Evolutionary conservation across 352 stramenopile species (phyloP).

Genomic region (Aphanomyces euteiches): DNA sequence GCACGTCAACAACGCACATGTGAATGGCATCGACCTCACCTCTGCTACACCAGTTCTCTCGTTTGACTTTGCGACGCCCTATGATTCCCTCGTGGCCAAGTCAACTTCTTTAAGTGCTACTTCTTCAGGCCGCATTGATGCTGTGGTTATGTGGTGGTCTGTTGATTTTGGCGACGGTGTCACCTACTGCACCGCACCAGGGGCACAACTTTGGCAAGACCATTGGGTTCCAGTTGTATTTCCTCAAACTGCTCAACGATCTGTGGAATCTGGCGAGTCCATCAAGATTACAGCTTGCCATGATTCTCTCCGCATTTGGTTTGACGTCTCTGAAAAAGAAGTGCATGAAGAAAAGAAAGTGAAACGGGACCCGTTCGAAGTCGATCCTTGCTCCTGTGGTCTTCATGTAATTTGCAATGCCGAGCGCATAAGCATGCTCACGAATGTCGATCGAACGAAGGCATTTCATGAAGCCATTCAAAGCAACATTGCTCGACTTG

Average conservation of each 20-base stretch:
- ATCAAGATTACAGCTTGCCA: conserved; percentile 56
- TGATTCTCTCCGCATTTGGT: conserved; percentile 77
- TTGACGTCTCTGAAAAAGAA: conserved; percentile 44
- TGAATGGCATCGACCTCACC: conserved; percentile 45
- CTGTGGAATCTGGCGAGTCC: conserved; percentile 31
- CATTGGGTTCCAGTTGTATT: conserved; percentile 81
- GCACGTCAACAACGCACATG: conserved; percentile 50
- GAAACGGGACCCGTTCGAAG: conserved; percentile 42
- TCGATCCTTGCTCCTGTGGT: conserved; percentile 59
- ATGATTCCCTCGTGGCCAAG: conserved; percentile 33
- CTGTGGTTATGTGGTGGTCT: conserved; percentile 78
- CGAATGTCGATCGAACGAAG: conserved; percentile 38
- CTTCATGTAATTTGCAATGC: conserved; percentile 78
- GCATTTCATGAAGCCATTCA: conserved; percentile 46
- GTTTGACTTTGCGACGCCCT: conserved; percentile 59
- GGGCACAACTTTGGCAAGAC: conserved; percentile 74
- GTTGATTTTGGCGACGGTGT: conserved; percentile 58
- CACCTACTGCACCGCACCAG: conserved; percentile 64
- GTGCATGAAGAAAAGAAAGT: conserved; percentile 40
- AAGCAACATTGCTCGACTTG: conserved; percentile 25
- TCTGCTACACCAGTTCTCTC: conserved; percentile 44
- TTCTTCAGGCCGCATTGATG: conserved; percentile 45
- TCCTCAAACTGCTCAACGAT: conserved; percentile 43
- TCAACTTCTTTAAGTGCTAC: conserved; percentile 44
- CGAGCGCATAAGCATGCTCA: conserved; percentile 74